Conservation (phyloP, 345 rosid species). For the Syzygium oleosum region DNA sequence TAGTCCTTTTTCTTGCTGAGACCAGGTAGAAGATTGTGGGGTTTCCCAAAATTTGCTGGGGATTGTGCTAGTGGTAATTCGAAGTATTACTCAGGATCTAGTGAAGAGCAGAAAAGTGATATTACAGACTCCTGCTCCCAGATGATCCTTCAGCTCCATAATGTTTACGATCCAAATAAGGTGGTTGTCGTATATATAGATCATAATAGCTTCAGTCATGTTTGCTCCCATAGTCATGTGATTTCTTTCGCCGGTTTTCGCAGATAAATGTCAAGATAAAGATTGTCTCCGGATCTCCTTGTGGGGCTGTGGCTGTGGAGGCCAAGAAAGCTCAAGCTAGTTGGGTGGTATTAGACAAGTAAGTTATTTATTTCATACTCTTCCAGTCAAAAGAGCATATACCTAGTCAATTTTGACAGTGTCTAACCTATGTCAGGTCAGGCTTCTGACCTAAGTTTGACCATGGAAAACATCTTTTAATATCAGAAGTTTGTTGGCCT, state of each 20-base stretch:
- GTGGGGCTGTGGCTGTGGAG: conserved; percentile 81
- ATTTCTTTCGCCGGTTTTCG: background rate
- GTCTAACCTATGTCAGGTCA: background rate
- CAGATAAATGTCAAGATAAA: conserved; percentile 89
- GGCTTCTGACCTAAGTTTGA: background rate
- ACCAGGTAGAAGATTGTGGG: conserved; percentile 81
- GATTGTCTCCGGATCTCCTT: conserved; percentile 82
- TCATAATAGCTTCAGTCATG: background rate
- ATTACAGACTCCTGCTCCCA: conserved; percentile 90
- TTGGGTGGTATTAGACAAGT: conserved; percentile 99
- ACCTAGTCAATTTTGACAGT: background rate
- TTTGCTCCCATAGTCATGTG: background rate
- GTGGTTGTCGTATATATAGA: conserved; percentile 11
- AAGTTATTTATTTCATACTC: conserved; percentile 1
- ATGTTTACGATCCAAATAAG: conserved; percentile 94
- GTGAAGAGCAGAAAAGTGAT: conserved; percentile 59
- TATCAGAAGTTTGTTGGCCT: background rate
- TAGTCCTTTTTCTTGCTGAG: background rate
- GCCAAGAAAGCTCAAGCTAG: conserved; percentile 69
- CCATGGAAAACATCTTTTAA: background rate
- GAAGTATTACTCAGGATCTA: conserved; percentile 55
- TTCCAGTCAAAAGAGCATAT: background rate
- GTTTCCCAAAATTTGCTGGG: conserved; percentile 77
- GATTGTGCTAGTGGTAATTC: conserved; percentile 79
- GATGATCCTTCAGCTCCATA: conserved; percentile 95